Evolutionary conservation across 2,329 filamentous ascomycete species (phyloP).

Genomic region (Coleophoma eucalyptorum): DNA sequence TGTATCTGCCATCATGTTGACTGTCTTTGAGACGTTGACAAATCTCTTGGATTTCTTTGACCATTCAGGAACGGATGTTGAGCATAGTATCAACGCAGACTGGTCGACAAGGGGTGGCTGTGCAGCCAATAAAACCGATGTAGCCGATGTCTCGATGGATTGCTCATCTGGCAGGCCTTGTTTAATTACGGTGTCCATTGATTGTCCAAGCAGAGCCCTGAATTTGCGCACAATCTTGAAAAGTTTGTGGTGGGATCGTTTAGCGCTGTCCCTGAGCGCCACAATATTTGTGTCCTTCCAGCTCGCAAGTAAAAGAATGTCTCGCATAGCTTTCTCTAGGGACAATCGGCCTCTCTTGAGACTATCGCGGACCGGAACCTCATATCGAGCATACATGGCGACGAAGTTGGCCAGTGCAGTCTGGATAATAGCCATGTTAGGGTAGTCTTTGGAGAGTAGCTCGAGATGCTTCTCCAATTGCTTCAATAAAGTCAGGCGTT

Average conservation of each 20-base stretch:
- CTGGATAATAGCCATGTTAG: conserved; percentile 52
- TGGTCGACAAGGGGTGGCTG: conserved; percentile 18
- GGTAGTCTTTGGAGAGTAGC: conserved; percentile 56
- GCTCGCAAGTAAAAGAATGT: conserved; percentile 87
- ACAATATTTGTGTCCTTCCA: conserved; percentile 99
- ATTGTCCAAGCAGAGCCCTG: conserved; percentile 70
- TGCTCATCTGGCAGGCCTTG: conserved; percentile 51
- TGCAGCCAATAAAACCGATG: conserved; percentile 1
- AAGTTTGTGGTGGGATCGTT: conserved; percentile 85
- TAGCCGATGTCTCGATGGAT: not conserved
- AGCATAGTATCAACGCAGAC: conserved; percentile 21
- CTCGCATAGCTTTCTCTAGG: conserved; percentile 89
- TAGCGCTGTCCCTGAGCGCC: conserved; percentile 82
- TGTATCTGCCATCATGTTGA: conserved; percentile 69
- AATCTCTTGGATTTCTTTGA: conserved; percentile 57
- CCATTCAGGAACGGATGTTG: conserved; percentile 32
- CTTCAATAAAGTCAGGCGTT: conserved; percentile 67
- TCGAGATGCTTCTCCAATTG: conserved; percentile 63
- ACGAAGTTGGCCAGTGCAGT: conserved; percentile 74
- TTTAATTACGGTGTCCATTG: conserved; percentile 63
- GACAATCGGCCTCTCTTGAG: conserved; percentile 64
- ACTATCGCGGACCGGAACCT: conserved; percentile 58
- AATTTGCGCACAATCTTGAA: conserved; percentile 93
- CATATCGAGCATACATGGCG: conserved; percentile 68
- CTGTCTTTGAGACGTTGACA: conserved; percentile 64